Conservation (phyloP, 2,329 filamentous ascomycete species). For the Penicillium sp. region DNA sequence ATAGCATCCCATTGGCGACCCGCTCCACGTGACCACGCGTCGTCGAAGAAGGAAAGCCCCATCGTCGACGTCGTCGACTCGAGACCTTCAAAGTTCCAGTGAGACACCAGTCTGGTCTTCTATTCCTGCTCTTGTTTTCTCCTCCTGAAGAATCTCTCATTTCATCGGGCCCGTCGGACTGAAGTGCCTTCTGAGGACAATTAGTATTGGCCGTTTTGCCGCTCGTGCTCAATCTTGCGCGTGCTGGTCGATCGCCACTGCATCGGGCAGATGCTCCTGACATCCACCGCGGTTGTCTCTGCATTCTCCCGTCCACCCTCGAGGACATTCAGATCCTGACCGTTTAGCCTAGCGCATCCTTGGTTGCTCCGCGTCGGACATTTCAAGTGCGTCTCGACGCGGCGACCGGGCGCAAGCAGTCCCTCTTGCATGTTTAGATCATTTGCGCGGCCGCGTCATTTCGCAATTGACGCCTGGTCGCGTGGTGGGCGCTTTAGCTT, state of each 20-base stretch:
- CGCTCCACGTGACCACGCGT: slow-evolving; percentile 41
- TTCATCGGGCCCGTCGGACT: background rate
- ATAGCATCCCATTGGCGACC: background rate
- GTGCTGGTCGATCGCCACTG: slow-evolving; percentile 29
- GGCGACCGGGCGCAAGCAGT: slow-evolving; percentile 24
- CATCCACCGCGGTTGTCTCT: slow-evolving; percentile 9
- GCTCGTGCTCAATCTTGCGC: slow-evolving; percentile 30
- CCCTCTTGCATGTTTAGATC: slow-evolving; percentile 23
- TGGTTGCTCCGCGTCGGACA: slow-evolving; percentile 22
- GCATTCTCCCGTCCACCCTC: slow-evolving; percentile 12
- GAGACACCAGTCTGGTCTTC: slow-evolving; percentile 1
- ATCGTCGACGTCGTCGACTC: slow-evolving; percentile 7
- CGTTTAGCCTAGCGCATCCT: slow-evolving; percentile 12
- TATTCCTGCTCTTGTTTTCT: background rate
- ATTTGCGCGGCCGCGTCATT: slow-evolving; percentile 20
- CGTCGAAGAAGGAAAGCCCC: slow-evolving; percentile 21
- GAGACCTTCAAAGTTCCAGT: slow-evolving; percentile 1
- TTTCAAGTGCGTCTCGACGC: slow-evolving; percentile 25
- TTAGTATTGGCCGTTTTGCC: slow-evolving; percentile 19
- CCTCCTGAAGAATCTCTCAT: background rate
- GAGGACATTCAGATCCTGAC: slow-evolving; percentile 20
- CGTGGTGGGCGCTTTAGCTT: slow-evolving; percentile 6
- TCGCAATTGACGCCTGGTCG: slow-evolving; percentile 20
- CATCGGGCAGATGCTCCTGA: slow-evolving; percentile 25
- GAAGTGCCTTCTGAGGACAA: slow-evolving; percentile 2